Evolutionary conservation across 495 filamentous ascomycete species (phyloP), one percentile per base, ranked within the genome.

Genomic region (Podospora comata): DNA sequence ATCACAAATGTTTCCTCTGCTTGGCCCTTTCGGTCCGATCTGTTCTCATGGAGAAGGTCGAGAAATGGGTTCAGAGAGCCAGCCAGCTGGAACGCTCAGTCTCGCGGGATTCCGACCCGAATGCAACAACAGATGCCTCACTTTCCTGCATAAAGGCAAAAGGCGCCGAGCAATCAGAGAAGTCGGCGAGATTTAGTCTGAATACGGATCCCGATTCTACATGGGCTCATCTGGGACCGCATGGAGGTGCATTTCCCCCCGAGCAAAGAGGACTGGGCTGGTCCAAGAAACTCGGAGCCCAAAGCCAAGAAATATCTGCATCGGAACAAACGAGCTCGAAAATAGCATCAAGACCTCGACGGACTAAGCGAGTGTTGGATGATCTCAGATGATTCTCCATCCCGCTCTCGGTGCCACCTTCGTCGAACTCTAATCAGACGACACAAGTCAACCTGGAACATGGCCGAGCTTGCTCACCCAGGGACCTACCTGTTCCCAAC

Each of bases 201-300:
- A 70, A 70, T 63, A 71, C 72, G 71, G 68, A 67, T 71, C 60
- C 74, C 72, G 70, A 74, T 61, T 62, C 64, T 67, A 68, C 64
- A 62, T 64, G 67, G 55, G 54, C 39, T 48, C 13, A 48, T 48
- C 15, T 16, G 23, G 34, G 34, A 55, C 18, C 4, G 48, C 20
- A 30, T 18, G 44, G 26, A 53, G 56, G 56, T 59, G 19, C 56
- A 59, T 27, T 27, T 59, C 15, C 19, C 19, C 19, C 19, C 56
- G 19, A 20, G 3, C 56, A 20, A 27, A 20, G 1, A 27, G 56
- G 56, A 59, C 56, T 59, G 56, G 56, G 39, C 15, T 48, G 9
- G 39, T 16, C 39, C 39, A 48, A 48, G 39, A 48, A 48, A 48
- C 39, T 13, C 39, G 39, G 39, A 48, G 39, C 39, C 39, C 39